Percentiles rank a stretch among this genome's conserved stretches.
These are phyloP conservation scores for Plasmodium gonderi DNA, from an alignment of 169 alveolate genomes.

Conservation along the genomic window DNA sequence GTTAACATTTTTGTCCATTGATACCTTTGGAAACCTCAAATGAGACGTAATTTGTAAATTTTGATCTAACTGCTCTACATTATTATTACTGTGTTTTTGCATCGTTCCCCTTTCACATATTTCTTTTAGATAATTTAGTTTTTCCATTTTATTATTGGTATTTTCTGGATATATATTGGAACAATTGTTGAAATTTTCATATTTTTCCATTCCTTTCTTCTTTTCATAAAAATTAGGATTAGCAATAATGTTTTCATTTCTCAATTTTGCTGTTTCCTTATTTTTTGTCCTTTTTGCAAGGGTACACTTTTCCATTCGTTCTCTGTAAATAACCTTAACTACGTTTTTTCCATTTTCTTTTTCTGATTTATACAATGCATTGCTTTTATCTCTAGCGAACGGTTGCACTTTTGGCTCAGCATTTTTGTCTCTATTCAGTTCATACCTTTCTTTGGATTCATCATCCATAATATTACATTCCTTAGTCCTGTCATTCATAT, in stretches of 20 bases:
- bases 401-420: background rate
- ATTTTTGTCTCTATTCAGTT: background rate
- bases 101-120: background rate
- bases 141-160: background rate
- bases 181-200: background rate
- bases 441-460: background rate
- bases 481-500: background rate
- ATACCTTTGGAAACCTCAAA: background rate
- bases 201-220: background rate
- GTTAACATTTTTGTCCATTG: background rate
- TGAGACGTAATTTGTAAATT: background rate
- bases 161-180: background rate
- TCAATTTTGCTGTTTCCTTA: background rate
- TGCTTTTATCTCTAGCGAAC: background rate
- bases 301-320: background rate
- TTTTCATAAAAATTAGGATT: conserved; percentile 1
- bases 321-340: background rate
- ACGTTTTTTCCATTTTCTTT: background rate
- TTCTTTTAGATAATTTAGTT: background rate
- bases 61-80: background rate
- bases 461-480: background rate
- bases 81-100: background rate
- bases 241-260: background rate
- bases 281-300: background rate
- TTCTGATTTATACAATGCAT: background rate